Evolutionary conservation across 139 green algal genomes (phyloP).

Genomic region (Chlorella sorokiniana): DNA sequence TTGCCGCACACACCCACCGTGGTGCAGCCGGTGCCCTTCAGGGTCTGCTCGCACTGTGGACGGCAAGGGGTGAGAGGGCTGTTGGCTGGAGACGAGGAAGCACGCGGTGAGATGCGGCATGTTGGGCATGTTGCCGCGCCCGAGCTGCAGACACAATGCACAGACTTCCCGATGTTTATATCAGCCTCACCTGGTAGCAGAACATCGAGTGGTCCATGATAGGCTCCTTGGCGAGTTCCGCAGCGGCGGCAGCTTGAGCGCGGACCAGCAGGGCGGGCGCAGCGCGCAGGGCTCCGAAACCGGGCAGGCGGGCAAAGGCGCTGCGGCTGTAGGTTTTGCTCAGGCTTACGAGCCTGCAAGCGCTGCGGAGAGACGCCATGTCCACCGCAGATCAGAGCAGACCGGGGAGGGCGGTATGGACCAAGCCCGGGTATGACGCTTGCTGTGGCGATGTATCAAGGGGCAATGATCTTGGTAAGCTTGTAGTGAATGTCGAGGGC

Average conservation of each 20-base stretch:
- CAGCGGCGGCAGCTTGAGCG: neutral
- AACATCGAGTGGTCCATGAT: slow-evolving; percentile 46
- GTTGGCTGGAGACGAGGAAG: neutral
- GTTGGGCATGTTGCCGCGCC: neutral
- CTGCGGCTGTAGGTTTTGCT: neutral
- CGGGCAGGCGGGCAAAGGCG: neutral
- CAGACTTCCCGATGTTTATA: neutral
- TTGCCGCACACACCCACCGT: slow-evolving; percentile 72
- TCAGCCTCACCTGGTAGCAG: slow-evolving; percentile 39
- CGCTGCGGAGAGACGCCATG: neutral
- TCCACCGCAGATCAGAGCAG: too few relatives aligned
- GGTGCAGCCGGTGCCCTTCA: slow-evolving; percentile 63
- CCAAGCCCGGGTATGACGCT: too few relatives aligned
- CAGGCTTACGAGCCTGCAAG: neutral
- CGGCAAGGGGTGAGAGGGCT: neutral
- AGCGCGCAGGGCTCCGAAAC: neutral
- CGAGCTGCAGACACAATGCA: too few relatives aligned
- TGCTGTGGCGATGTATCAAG: too few relatives aligned
- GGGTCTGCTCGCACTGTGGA: slow-evolving; percentile 69
- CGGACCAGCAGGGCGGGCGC: neutral
- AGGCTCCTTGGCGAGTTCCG: neutral
- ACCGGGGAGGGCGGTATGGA: too few relatives aligned
- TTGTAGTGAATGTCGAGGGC: too few relatives aligned
- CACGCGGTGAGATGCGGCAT: neutral
- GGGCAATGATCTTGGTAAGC: neutral